A percentile compares a stretch with the other conserved stretches of the same genome.
Conservation (phyloP, 345 rosid species). For the Barbarea vulgaris region DNA sequence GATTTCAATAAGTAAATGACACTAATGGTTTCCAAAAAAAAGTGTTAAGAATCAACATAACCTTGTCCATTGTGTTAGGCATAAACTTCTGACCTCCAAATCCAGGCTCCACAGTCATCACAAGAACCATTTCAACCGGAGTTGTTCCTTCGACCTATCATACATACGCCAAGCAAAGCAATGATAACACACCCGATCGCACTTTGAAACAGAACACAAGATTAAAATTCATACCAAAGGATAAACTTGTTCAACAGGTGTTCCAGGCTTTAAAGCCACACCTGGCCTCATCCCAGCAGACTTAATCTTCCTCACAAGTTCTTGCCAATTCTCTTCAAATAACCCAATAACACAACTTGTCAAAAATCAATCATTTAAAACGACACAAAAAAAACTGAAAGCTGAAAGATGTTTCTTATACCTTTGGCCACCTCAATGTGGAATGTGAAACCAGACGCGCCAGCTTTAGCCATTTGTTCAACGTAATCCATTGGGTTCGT, state of each 20-base stretch:
- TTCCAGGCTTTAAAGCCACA: conserved; percentile 80
- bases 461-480: conserved; percentile 72
- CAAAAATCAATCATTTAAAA: conserved; percentile 1
- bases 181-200: neutral
- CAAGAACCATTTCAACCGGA: conserved; percentile 94
- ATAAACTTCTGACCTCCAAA: conserved; percentile 96
- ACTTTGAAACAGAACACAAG: neutral
- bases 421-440: conserved; percentile 87
- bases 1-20: neutral
- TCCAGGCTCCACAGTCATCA: conserved; percentile 94
- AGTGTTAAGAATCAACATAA: conserved; percentile 20
- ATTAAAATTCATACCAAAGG: conserved; percentile 59
- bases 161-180: neutral
- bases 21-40: neutral
- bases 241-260: conserved; percentile 81
- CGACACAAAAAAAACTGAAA: neutral
- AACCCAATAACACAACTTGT: neutral
- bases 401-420: neutral
- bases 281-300: conserved; percentile 90
- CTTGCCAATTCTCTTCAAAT: conserved; percentile 77
- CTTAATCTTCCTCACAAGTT: conserved; percentile 66
- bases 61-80: conserved; percentile 88
- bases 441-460: conserved; percentile 98
- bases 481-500: conserved; percentile 89
- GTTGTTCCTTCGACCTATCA: conserved; percentile 67